Conservation (phyloP, 306 rosid genomes). For the Ammopiptanthus mongolicus region DNA sequence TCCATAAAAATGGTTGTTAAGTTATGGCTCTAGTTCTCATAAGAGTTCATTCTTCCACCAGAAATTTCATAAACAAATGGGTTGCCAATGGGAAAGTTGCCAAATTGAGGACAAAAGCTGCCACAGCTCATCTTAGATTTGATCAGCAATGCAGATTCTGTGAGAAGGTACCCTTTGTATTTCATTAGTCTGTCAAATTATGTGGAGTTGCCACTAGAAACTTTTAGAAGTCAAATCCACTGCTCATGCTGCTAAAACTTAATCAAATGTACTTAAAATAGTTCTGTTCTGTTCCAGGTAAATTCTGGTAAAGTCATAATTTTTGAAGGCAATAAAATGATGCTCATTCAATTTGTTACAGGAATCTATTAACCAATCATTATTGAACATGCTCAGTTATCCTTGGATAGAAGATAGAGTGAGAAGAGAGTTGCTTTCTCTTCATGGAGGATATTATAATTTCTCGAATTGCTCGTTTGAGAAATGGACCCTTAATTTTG, state of each 20-base stretch:
- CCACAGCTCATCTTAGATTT: slow-evolving; percentile 58
- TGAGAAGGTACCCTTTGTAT: slow-evolving; percentile 61
- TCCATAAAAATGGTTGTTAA: not conserved
- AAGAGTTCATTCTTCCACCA: slow-evolving; percentile 10
- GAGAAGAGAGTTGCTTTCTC: slow-evolving; percentile 41
- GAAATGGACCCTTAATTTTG: slow-evolving; percentile 77
- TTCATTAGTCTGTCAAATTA: not conserved
- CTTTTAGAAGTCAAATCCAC: not conserved
- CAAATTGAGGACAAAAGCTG: slow-evolving; percentile 56
- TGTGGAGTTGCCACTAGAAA: not conserved
- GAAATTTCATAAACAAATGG: slow-evolving; percentile 73
- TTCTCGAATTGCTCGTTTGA: slow-evolving; percentile 76
- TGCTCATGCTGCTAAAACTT: not conserved
- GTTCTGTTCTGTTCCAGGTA: not conserved
- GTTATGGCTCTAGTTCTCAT: not conserved
- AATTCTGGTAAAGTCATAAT: not conserved
- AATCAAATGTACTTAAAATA: not conserved
- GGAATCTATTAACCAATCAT: slow-evolving; percentile 75
- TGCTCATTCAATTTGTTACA: slow-evolving; percentile 25
- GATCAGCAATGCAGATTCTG: slow-evolving; percentile 78
- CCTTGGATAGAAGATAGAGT: slow-evolving; percentile 79
- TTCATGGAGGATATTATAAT: slow-evolving; percentile 83
- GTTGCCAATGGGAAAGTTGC: slow-evolving; percentile 59
- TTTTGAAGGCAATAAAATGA: not conserved
- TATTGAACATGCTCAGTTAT: slow-evolving; percentile 73